A percentile compares a stretch with the other conserved stretches of the same genome.
Conservation (phyloP, 495 filamentous ascomycete species). For the Neurospora sp. region DNA sequence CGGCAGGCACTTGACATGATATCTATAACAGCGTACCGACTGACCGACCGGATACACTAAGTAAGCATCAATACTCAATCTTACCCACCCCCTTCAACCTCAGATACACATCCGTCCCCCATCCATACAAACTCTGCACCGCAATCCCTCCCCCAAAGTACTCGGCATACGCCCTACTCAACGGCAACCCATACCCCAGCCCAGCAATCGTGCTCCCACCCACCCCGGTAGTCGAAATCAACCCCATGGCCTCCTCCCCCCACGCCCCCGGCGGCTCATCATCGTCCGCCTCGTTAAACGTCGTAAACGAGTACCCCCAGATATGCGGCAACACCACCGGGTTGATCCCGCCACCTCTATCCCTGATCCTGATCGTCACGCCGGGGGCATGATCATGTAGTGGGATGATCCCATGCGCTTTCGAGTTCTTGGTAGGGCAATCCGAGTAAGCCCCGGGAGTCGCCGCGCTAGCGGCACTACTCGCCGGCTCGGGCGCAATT, state of each 20-base stretch:
- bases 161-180: constrained; percentile 91
- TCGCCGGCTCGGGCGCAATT: constrained; percentile 77
- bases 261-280: constrained; percentile 23
- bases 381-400: constrained; percentile 61
- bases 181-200: constrained; percentile 82
- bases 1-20: background rate
- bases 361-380: constrained; percentile 89
- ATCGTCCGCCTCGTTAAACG: constrained; percentile 64
- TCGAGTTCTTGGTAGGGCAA: background rate
- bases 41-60: background rate
- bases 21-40: no score
- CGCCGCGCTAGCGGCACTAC: constrained; percentile 33
- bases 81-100: constrained; percentile 77
- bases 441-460: constrained; percentile 9
- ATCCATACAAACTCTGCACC: constrained; percentile 89
- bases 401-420: constrained; percentile 30
- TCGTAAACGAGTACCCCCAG: constrained; percentile 95
- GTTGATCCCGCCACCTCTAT: constrained; percentile 85
- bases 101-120: constrained; percentile 61
- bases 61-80: constrained; percentile 27
- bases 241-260: constrained; percentile 54
- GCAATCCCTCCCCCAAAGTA: constrained; percentile 96
- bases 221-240: constrained; percentile 57
- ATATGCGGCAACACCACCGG: constrained; percentile 76
- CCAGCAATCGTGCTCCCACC: constrained; percentile 75